Conservation (phyloP, 164 flowering plant species). For the Nymphaea thermarum region DNA sequence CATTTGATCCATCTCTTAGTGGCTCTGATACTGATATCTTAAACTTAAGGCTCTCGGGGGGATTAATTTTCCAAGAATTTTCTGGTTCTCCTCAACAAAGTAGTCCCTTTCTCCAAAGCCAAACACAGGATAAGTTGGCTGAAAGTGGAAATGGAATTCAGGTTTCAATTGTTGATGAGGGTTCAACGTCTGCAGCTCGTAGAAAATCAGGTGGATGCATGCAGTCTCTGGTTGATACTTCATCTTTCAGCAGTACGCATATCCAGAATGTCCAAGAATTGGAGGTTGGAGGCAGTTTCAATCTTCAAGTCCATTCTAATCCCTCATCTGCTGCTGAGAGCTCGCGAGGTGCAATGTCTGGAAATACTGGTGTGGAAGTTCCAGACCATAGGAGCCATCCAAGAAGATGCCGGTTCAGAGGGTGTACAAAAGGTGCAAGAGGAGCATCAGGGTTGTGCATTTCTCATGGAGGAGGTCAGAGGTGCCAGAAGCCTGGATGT, state of each 20-base stretch:
- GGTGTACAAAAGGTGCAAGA: constrained; percentile 77
- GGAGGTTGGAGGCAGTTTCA: not conserved
- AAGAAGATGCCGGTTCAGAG: constrained; percentile 53
- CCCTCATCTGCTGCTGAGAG: constrained; percentile 32
- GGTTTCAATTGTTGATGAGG: constrained; percentile 48
- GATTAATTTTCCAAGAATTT: constrained; percentile 4
- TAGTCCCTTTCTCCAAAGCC: too few species aligned
- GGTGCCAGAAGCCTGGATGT: constrained; percentile 88
- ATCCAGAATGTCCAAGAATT: too few species aligned
- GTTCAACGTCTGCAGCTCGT: constrained; percentile 75
- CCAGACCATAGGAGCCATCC: constrained; percentile 32
- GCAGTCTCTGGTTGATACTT: constrained; percentile 46
- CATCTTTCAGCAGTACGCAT: not conserved
- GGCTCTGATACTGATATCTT: constrained; percentile 32
- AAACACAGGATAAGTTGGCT: not conserved
- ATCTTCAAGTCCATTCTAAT: constrained; percentile 19
- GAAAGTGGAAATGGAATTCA: constrained; percentile 15
- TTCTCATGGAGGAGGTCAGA: constrained; percentile 96
- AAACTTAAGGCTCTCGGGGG: constrained; percentile 60
- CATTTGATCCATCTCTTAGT: not conserved
- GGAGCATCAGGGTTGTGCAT: constrained; percentile 89
- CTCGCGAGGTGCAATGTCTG: constrained; percentile 28
- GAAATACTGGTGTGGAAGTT: constrained; percentile 5
- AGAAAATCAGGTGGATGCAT: constrained; percentile 73
- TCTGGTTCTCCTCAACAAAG: too few species aligned